phyloP scores from a whole-genome alignment of 2,329 filamentous ascomycete genomes.

The Chaetomium strumarium region DNA sequence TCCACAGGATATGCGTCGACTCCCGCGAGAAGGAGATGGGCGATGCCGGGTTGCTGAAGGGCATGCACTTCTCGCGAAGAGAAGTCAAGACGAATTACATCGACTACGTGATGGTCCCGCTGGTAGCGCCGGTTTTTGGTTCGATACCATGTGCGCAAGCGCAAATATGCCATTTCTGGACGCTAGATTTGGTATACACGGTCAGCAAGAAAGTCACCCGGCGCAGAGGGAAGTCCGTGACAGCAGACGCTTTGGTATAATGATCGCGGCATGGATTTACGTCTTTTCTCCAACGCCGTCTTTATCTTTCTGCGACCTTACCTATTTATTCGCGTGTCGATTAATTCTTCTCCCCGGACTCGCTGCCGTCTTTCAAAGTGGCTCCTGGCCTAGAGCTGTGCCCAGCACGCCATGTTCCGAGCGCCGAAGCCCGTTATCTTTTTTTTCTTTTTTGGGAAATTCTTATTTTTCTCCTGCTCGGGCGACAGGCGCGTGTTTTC shows the following conservation, averaged over 20 bases:
- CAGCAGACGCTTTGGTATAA: constrained; percentile 42
- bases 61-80: constrained; percentile 60
- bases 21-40: constrained; percentile 61
- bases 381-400: background rate
- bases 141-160: constrained; percentile 63
- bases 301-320: background rate
- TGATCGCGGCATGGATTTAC: constrained; percentile 5
- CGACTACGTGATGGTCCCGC: constrained; percentile 60
- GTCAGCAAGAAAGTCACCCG: constrained; percentile 64
- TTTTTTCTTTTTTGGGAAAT: constrained; percentile 25
- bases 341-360: constrained; percentile 11
- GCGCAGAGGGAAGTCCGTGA: constrained; percentile 41
- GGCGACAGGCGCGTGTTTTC: constrained; percentile 15
- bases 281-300: constrained; percentile 2
- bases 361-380: constrained; percentile 3
- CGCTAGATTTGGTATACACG: constrained; percentile 60
- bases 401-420: constrained; percentile 1
- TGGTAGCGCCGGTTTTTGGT: constrained; percentile 63
- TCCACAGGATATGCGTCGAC: constrained; percentile 56
- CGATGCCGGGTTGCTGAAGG: constrained; percentile 56
- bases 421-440: constrained; percentile 10
- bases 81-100: constrained; percentile 49
- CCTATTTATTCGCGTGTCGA: background rate
- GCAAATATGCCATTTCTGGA: constrained; percentile 65
- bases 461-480: constrained; percentile 15